Base-by-base conservation (phyloP, 1,139 yeast species). In the Lodderomyces beijingensis region DNA sequence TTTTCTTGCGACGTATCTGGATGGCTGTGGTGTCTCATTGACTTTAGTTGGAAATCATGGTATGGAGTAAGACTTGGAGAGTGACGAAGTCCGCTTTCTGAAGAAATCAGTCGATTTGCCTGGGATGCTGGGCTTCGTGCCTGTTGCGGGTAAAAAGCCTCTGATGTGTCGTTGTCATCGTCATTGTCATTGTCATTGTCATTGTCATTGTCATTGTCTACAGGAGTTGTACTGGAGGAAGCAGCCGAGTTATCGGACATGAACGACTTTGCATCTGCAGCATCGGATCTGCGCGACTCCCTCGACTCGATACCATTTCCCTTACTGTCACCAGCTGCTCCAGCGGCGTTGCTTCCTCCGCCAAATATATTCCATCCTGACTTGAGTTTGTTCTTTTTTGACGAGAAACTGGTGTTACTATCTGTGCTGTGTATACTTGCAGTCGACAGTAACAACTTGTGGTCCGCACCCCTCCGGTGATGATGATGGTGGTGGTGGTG, bases 221-320 rank as follows among this genome's bases (percentile, higher is more conserved):
- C 11, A 10, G 6, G n/a, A n/a, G n/a, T n/a, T n/a, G n/a, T 19
- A 19, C 22, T n/a, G 8, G 22, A 19, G n/a, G n/a, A 9, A 8
- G 14, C 14, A 15, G 34, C 14, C 16, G 31, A 5, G 14, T 18
- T 16, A n/a, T 10, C n/a, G n/a, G 30, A 17, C 16, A 26, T 14
- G 5, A 32, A 14, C 7, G 38, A 35, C 21, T 21, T 35, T 23
- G 21, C 17, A 31, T 35, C 38, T 4, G 31, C 35, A 9, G 10
- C 9, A 19, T 19, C 21, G 10, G 21, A 19, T 19, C 10, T 19
- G 9, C 30, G 27, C 16, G 18, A 15, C 14, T 34, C 34, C 9
- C 29, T 21, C 12, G 33, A 30, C 6, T 11, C 18, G 21, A 8
- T 19, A 10, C 14, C 10, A 23, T 23, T 12, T 11, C 25, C 14